phyloP scores from a whole-genome alignment of 2,329 filamentous ascomycete species.

The Aspergillus latus region DNA sequence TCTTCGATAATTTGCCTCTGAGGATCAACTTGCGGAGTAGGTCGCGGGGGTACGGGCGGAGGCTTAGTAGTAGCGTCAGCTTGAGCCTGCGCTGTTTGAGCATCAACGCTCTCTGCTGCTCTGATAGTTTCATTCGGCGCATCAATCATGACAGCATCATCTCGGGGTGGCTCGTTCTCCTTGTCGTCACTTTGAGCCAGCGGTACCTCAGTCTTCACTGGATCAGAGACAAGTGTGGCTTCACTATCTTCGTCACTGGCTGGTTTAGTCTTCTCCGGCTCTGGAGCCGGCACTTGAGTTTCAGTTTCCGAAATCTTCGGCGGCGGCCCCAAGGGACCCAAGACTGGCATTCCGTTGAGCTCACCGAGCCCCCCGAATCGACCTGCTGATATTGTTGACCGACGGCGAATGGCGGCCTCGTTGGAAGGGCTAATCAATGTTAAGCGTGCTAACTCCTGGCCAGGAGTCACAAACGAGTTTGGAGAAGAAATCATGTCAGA shows the following conservation, averaged over 20 bases:
- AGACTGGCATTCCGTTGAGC: slow-evolving; percentile 46
- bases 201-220: slow-evolving; percentile 21
- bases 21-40: slow-evolving; percentile 36
- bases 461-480: slow-evolving; percentile 65
- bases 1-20: slow-evolving; percentile 47
- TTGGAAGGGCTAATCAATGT: slow-evolving; percentile 66
- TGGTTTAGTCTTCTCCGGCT: slow-evolving; percentile 25
- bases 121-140: slow-evolving; percentile 19
- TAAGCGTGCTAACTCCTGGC: slow-evolving; percentile 74
- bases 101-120: slow-evolving; percentile 7
- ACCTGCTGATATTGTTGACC: slow-evolving; percentile 43
- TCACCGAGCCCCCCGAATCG: slow-evolving; percentile 39
- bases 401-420: slow-evolving; percentile 53
- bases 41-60: slow-evolving; percentile 60
- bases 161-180: slow-evolving; percentile 36
- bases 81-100: slow-evolving; percentile 13
- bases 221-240: slow-evolving; percentile 38
- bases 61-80: slow-evolving; percentile 47
- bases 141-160: slow-evolving; percentile 25
- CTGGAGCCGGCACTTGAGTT: slow-evolving; percentile 21
- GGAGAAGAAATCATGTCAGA: slow-evolving; percentile 65
- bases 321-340: slow-evolving; percentile 48
- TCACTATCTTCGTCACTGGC: slow-evolving; percentile 35
- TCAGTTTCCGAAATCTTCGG: slow-evolving; percentile 21
- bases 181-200: slow-evolving; percentile 35